Percentiles rank a stretch among this genome's conserved stretches.
phyloP scores from a whole-genome alignment of 2,329 filamentous ascomycete species.

The Rasamsonia emersonii region DNA sequence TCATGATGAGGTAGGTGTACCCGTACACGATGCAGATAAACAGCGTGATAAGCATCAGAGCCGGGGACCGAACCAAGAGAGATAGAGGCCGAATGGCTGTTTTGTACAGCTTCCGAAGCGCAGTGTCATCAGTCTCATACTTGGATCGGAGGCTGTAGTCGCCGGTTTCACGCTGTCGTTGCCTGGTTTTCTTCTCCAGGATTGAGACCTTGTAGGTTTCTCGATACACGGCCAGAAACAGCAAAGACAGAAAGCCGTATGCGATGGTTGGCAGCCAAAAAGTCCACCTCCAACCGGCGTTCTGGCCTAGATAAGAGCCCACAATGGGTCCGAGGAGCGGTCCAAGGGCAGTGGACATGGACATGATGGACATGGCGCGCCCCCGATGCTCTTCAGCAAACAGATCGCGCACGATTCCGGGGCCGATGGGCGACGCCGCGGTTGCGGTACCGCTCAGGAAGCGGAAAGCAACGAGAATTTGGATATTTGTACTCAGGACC shows the following conservation, averaged over 20 bases:
- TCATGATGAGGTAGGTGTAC: constrained; percentile 47
- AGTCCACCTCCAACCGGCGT: constrained; percentile 46
- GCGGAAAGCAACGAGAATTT: constrained; percentile 1
- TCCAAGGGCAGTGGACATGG: not conserved
- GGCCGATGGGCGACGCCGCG: not conserved
- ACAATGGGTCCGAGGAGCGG: constrained; percentile 34
- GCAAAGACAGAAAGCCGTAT: constrained; percentile 18
- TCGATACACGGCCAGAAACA: constrained; percentile 26
- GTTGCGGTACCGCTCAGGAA: constrained; percentile 1
- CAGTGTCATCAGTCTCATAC: constrained; percentile 44
- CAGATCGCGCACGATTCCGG: constrained; percentile 1
- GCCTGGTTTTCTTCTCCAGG: constrained; percentile 1
- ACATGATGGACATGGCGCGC: not conserved
- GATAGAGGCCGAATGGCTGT: too few species aligned
- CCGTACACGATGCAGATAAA: constrained; percentile 47
- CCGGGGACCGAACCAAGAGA: too few species aligned
- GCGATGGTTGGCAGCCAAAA: constrained; percentile 46
- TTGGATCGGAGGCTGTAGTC: constrained; percentile 23
- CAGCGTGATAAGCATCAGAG: constrained; percentile 40
- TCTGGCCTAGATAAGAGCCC: constrained; percentile 43
- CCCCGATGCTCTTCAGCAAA: constrained; percentile 1
- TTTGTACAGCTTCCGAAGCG: too few species aligned
- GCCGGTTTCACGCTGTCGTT: not conserved
- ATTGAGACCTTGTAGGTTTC: constrained; percentile 14
- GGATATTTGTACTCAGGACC: constrained; percentile 1